A percentile compares a stretch with the other conserved stretches of the same genome.
Conservation (phyloP, 768 basidiomycete genomes). For the Cystofilobasidium capitatum region DNA sequence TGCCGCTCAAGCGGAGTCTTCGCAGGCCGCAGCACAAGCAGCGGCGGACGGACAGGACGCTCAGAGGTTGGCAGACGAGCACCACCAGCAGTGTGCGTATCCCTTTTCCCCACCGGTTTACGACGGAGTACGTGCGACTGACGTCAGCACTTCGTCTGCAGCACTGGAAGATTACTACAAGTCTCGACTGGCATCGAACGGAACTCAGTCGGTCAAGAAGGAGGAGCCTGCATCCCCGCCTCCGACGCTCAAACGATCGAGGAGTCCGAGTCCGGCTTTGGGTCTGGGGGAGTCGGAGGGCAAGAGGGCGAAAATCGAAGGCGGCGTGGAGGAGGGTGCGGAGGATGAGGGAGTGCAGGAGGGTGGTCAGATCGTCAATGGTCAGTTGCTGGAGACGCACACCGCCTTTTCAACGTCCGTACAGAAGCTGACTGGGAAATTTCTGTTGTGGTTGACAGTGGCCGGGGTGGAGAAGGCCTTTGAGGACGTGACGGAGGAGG, state of each 20-base stretch:
- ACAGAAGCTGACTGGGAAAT: neutral
- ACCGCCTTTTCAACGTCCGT: neutral
- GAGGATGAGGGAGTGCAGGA: neutral
- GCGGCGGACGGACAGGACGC: conserved; percentile 5
- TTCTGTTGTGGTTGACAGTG: conserved; percentile 42
- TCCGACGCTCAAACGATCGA: neutral
- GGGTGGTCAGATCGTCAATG: neutral
- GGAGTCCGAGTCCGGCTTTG: neutral
- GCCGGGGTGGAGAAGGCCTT: conserved; percentile 63
- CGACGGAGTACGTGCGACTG: neutral
- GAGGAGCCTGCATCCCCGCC: neutral
- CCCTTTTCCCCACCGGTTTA: neutral
- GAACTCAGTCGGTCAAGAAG: neutral
- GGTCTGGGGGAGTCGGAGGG: neutral
- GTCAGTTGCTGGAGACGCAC: neutral
- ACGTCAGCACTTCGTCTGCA: neutral
- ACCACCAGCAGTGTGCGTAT: conserved; percentile 4
- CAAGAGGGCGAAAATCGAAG: neutral
- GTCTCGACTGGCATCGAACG: neutral
- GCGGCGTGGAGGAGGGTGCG: neutral
- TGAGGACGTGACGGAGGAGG: conserved; percentile 78
- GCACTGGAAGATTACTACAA: conserved; percentile 24
- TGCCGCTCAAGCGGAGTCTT: conserved; percentile 7
- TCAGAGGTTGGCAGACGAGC: conserved; percentile 2
- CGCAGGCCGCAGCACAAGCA: neutral